Evolutionary conservation across 805 yeast species (phyloP).

Genomic region (Saturnispora hagleri): DNA sequence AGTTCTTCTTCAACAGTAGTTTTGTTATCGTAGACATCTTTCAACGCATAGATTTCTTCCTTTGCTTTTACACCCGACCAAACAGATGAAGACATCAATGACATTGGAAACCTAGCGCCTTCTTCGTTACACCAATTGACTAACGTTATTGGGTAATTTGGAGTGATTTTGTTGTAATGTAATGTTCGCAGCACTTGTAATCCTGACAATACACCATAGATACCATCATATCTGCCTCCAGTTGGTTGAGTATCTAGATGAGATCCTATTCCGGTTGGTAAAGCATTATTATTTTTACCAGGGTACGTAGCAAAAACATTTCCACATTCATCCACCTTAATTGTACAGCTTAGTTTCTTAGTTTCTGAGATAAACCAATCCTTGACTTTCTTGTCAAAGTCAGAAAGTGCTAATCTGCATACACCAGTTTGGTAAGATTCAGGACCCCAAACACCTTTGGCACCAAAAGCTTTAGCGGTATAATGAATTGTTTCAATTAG

Average conservation of each 20-base stretch:
- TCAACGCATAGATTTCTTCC: slow-evolving; percentile 41
- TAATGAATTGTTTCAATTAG: slow-evolving; percentile 51
- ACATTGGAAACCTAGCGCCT: slow-evolving; percentile 68
- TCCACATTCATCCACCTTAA: slow-evolving; percentile 57
- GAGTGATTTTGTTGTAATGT: slow-evolving; percentile 46
- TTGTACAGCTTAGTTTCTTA: slow-evolving; percentile 43
- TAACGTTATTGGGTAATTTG: slow-evolving; percentile 58
- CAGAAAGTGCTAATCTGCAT: slow-evolving; percentile 53
- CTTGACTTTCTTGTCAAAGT: slow-evolving; percentile 52
- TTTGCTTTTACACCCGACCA: slow-evolving; percentile 47
- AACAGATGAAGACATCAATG: slow-evolving; percentile 57
- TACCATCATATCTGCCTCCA: slow-evolving; percentile 72
- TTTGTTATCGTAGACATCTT: slow-evolving; percentile 44
- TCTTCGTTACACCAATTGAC: slow-evolving; percentile 72
- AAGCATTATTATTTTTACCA: slow-evolving; percentile 35
- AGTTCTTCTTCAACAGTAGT: slow-evolving; percentile 47
- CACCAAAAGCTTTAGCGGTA: slow-evolving; percentile 51
- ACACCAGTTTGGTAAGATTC: slow-evolving; percentile 54
- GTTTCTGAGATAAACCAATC: slow-evolving; percentile 57
- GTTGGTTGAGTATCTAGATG: slow-evolving; percentile 74
- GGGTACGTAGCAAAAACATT: slow-evolving; percentile 60
- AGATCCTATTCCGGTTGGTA: slow-evolving; percentile 63
- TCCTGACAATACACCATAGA: slow-evolving; percentile 59
- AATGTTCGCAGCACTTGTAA: slow-evolving; percentile 58
- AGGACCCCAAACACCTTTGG: slow-evolving; percentile 53